phyloP scores from a whole-genome alignment of 1,284 basidiomycete genomes.

The Butyriboletus appendiculatus region DNA sequence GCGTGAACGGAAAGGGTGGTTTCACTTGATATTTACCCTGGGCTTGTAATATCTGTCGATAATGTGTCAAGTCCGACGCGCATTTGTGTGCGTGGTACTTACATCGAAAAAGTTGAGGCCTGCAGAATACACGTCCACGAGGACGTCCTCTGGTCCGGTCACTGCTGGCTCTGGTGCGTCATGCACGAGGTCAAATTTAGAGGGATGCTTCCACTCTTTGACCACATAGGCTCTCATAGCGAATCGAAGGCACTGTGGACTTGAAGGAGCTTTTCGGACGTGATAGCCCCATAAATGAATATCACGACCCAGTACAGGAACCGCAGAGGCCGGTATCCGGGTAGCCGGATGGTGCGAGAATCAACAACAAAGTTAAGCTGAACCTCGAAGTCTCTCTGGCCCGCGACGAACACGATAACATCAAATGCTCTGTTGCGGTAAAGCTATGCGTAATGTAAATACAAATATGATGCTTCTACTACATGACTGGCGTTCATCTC shows the following conservation, averaged over 20 bases:
- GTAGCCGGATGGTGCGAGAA: background rate
- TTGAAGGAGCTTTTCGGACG: background rate
- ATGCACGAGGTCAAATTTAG: conserved; percentile 57
- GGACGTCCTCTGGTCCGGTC: conserved; percentile 57
- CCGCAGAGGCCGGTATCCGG: background rate
- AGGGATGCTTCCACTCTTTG: conserved; percentile 72
- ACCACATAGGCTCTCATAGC: conserved; percentile 82
- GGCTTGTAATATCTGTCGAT: conserved; percentile 70
- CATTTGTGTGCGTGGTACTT: conserved; percentile 19
- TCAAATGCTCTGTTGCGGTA: conserved; percentile 5
- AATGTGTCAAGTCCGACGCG: background rate
- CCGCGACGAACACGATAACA: background rate
- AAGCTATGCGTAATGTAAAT: conserved; percentile 34
- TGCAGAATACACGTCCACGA: conserved; percentile 82
- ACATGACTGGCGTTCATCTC: conserved; percentile 22
- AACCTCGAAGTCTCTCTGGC: too few relatives aligned
- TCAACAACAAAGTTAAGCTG: too few relatives aligned
- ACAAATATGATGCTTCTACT: conserved; percentile 38
- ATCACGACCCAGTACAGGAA: background rate
- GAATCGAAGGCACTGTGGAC: background rate
- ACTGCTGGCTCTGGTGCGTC: conserved; percentile 65
- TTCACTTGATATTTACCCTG: conserved; percentile 89
- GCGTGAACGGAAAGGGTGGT: conserved; percentile 80
- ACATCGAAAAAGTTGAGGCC: conserved; percentile 84
- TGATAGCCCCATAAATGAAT: background rate